Evolutionary conservation across 2,329 filamentous ascomycete species (phyloP).

Genomic region (Microdochium paspali): DNA sequence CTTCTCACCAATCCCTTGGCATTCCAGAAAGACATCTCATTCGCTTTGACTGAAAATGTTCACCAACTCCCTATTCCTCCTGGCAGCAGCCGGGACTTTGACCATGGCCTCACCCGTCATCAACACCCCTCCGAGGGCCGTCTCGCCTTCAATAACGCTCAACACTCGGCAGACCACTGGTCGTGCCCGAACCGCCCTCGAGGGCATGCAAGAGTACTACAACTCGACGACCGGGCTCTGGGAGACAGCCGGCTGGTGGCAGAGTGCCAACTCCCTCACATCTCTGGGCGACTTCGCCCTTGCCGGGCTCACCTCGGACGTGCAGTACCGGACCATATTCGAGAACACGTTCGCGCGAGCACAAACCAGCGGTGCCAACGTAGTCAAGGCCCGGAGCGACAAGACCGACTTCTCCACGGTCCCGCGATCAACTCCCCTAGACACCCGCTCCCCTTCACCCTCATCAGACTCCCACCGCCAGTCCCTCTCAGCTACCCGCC

Average conservation of each 20-base stretch:
- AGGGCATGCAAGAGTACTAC: slow-evolving; percentile 42
- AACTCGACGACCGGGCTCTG: slow-evolving; percentile 42
- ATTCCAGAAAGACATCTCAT: background rate
- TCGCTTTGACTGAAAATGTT: too few species aligned
- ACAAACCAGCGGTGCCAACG: background rate
- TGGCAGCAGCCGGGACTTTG: background rate
- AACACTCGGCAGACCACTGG: background rate
- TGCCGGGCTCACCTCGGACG: background rate
- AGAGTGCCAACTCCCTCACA: slow-evolving; percentile 48
- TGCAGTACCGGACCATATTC: background rate
- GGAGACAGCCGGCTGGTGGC: slow-evolving; percentile 52
- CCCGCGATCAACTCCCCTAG: too few species aligned
- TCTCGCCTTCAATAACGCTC: background rate
- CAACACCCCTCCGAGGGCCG: too few species aligned
- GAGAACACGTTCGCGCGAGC: background rate
- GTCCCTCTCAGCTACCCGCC: background rate
- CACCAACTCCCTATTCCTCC: background rate
- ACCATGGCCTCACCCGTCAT: background rate
- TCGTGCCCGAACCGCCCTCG: slow-evolving; percentile 5
- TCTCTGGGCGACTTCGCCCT: slow-evolving; percentile 32
- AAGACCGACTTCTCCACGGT: background rate
- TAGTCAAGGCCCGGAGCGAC: background rate
- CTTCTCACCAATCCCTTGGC: too few species aligned
- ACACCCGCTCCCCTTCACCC: background rate
- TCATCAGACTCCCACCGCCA: background rate